These are phyloP conservation scores for Aspergillus sp. DNA, from an alignment of 2,329 filamentous ascomycete species.

Conservation along the genomic window DNA sequence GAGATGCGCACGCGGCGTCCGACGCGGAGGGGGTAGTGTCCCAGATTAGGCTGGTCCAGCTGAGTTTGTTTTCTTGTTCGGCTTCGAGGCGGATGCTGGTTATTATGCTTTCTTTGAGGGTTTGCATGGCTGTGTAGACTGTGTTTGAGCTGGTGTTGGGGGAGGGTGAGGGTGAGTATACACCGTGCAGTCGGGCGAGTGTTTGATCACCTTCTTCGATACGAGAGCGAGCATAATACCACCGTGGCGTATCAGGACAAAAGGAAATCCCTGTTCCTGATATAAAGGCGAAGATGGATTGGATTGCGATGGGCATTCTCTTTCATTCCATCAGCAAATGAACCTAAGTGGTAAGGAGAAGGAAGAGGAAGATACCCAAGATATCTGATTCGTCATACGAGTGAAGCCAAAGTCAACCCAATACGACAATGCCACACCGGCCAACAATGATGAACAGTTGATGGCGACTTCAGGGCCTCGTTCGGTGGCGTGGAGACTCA, in stretches of 20 bases:
- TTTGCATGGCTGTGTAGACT: too few relatives aligned
- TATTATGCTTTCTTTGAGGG: too few relatives aligned
- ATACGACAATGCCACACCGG: slow-evolving; percentile 7
- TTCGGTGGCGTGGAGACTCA: slow-evolving; percentile 11
- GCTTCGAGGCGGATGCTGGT: not conserved
- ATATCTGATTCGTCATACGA: slow-evolving; percentile 12
- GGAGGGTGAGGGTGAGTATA: too few relatives aligned
- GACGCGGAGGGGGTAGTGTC: slow-evolving; percentile 31
- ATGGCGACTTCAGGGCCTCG: slow-evolving; percentile 20
- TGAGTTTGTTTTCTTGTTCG: not conserved
- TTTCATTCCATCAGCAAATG: not conserved
- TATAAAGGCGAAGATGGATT: too few relatives aligned
- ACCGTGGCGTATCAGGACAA: too few relatives aligned
- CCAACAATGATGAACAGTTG: slow-evolving; percentile 15
- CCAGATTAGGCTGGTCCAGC: slow-evolving; percentile 17
- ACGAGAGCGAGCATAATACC: too few relatives aligned
- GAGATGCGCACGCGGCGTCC: slow-evolving; percentile 34
- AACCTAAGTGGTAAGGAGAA: too few relatives aligned
- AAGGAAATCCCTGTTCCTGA: too few relatives aligned
- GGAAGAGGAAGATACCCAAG: slow-evolving; percentile 14
- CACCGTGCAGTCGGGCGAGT: too few relatives aligned
- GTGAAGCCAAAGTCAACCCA: slow-evolving; percentile 18
- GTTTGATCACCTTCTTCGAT: too few relatives aligned
- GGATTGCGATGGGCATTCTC: too few relatives aligned
- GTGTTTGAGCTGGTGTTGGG: too few relatives aligned